Evolutionary conservation across 2,329 filamentous ascomycete species (phyloP).

Genomic region (Plenodomus tracheiphilus): DNA sequence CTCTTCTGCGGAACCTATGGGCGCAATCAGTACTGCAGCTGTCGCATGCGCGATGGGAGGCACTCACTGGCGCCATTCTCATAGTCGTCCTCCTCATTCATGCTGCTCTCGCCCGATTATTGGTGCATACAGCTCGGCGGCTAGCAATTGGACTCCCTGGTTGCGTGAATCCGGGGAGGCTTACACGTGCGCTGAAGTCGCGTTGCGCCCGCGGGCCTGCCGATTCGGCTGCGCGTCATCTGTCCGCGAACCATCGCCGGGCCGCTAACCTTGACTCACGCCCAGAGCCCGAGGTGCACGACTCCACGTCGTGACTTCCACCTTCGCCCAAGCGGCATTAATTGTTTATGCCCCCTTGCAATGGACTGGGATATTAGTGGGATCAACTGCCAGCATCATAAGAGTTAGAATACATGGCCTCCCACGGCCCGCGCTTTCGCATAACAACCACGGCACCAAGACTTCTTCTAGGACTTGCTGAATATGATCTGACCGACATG

Average conservation of each 20-base stretch:
- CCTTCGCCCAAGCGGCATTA: too few species aligned
- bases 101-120: conserved; percentile 4
- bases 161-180: background rate
- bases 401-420: too few species aligned
- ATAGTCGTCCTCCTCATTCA: conserved; percentile 54
- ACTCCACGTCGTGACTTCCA: too few species aligned
- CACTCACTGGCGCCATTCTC: conserved; percentile 44
- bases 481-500: too few species aligned
- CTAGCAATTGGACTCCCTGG: background rate
- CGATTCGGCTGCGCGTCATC: background rate
- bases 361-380: too few species aligned
- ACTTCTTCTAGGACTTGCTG: too few species aligned
- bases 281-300: too few species aligned
- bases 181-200: background rate
- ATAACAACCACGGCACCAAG: too few species aligned
- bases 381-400: too few species aligned
- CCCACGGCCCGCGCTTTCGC: too few species aligned
- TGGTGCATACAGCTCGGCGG: background rate
- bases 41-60: background rate
- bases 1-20: conserved; percentile 29
- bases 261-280: too few species aligned
- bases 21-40: conserved; percentile 11
- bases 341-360: too few species aligned
- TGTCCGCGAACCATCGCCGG: background rate
- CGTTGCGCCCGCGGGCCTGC: background rate